Percentiles rank a stretch among this genome's conserved stretches.
phyloP scores from a whole-genome alignment of 2,329 filamentous ascomycete genomes.

The Colletotrichum camelliae region DNA sequence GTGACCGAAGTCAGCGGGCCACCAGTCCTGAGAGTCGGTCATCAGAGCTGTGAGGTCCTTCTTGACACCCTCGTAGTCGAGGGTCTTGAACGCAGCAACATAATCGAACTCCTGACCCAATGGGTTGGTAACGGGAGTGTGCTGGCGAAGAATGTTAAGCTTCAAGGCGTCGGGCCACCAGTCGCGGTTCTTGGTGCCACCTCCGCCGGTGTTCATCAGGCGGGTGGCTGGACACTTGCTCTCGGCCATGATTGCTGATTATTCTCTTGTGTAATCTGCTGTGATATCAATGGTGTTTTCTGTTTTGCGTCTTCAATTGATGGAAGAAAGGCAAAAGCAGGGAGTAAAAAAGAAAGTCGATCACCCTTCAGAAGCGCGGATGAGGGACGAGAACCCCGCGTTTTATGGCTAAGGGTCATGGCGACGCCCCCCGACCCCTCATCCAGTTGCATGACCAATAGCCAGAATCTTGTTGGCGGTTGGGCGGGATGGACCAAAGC shows the following conservation, averaged over 20 bases:
- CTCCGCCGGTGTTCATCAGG: conserved; percentile 53
- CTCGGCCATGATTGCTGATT: conserved; percentile 10
- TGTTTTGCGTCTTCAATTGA: not conserved
- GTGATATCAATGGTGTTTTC: not conserved
- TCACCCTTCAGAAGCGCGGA: not conserved
- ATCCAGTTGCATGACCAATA: conserved; percentile 17
- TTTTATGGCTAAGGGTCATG: conserved; percentile 8
- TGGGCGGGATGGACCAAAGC: not conserved
- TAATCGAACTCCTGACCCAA: conserved; percentile 73
- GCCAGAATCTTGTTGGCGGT: conserved; percentile 13
- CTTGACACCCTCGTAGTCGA: conserved; percentile 76
- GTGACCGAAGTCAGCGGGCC: conserved; percentile 83
- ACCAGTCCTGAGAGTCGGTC: conserved; percentile 82
- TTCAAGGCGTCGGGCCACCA: conserved; percentile 77
- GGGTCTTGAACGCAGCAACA: conserved; percentile 72
- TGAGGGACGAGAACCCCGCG: conserved; percentile 15
- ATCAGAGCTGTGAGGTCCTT: conserved; percentile 74
- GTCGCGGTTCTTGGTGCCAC: conserved; percentile 71
- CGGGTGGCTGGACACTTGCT: conserved; percentile 16
- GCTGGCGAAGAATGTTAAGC: conserved; percentile 76
- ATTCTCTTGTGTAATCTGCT: not conserved
- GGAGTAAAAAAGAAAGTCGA: not conserved
- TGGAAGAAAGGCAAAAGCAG: not conserved
- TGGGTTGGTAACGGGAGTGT: conserved; percentile 68
- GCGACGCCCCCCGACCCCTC: conserved; percentile 3